These are phyloP conservation scores for Lenzites betulinus DNA, from an alignment of 768 basidiomycete genomes.

Conservation along the genomic window DNA sequence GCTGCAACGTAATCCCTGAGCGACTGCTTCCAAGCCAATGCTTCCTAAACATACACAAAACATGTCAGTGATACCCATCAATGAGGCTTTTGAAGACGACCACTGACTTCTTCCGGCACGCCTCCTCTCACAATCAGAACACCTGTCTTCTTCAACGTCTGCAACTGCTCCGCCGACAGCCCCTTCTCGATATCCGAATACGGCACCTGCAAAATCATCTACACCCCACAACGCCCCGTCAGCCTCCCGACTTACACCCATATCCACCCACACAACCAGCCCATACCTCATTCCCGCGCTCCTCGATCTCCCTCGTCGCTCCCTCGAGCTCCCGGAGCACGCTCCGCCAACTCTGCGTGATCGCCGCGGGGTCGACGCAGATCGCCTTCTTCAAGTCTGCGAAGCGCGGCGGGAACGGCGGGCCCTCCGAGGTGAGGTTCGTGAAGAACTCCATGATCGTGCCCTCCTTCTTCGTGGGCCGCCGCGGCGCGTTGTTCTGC, in stretches of 20 bases:
- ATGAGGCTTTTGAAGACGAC: not conserved
- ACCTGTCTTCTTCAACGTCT: slow-evolving; percentile 52
- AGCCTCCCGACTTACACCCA: not conserved
- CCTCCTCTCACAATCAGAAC: slow-evolving; percentile 59
- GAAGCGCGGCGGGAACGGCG: slow-evolving; percentile 57
- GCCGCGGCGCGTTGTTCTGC: not conserved
- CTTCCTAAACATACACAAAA: slow-evolving; percentile 44
- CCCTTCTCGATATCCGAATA: slow-evolving; percentile 49
- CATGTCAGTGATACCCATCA: too few species aligned
- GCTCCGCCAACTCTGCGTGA: slow-evolving; percentile 56
- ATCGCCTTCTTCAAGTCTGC: slow-evolving; percentile 58
- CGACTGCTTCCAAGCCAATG: slow-evolving; percentile 55
- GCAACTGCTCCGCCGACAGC: slow-evolving; percentile 46
- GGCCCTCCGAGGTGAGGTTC: slow-evolving; percentile 42
- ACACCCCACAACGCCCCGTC: not conserved
- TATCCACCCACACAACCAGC: not conserved
- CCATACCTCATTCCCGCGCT: slow-evolving; percentile 48
- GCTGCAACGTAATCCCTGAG: slow-evolving; percentile 55
- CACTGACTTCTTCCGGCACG: slow-evolving; percentile 49
- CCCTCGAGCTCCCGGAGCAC: slow-evolving; percentile 52
- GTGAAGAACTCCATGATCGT: slow-evolving; percentile 51
- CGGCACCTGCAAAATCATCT: slow-evolving; percentile 55
- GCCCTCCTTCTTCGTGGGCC: slow-evolving; percentile 33
- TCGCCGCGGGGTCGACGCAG: slow-evolving; percentile 40
- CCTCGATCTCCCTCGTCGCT: slow-evolving; percentile 49